Base-by-base conservation (phyloP, 2,329 filamentous ascomycete genomes). In the Arthroderma sp. region DNA sequence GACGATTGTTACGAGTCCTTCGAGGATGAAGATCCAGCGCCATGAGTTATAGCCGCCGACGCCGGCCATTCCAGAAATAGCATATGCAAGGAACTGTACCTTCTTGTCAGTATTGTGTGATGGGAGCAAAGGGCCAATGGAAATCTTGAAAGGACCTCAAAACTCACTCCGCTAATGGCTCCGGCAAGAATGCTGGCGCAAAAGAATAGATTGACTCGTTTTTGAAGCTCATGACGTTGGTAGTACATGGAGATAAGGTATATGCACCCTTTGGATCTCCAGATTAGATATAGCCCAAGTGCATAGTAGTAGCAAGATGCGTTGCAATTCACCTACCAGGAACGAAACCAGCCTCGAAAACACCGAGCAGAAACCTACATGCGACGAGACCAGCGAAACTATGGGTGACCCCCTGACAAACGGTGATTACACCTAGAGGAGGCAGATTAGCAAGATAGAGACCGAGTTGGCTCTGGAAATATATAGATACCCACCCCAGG, bases 1-100 rank as follows among this genome's bases (percentile, higher is more conserved):
- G 1, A 70, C 41, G 5, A 75, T 58, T 0, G 72, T 75, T 8
- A 62, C 54, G 28, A 70, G 57, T 3, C 71, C 71, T 53, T 75
- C 71, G 4, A 66, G 55, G 37, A 72, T 67, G 52, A 72, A 72
- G 32, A 72, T 66, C 69, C 68, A 71, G 15, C 64, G 59, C 66
- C 67, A 69, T 10, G 61, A 56, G 36, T 48, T 52, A 43, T 64
- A 64, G 6, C 66, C 66, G 7, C 55, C 58, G 10, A 58, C 49
- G 0, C 67, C 67, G 31, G 67, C 57, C 55, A 70, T 61, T 36
- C 63, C 53, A 10, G 58, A 55, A 45, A 69, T 63, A 1, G 58
- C 65, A 44, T 64, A 67, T 0, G 66, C 66, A n/a, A 69, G 57
- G 29, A 67, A 56, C 57, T 60, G 29, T 10, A 22, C 15, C 15